A percentile compares a stretch with the other conserved stretches of the same genome.
Conservation (phyloP, 129 eudicot genomes). For the Glebionis coronaria region DNA sequence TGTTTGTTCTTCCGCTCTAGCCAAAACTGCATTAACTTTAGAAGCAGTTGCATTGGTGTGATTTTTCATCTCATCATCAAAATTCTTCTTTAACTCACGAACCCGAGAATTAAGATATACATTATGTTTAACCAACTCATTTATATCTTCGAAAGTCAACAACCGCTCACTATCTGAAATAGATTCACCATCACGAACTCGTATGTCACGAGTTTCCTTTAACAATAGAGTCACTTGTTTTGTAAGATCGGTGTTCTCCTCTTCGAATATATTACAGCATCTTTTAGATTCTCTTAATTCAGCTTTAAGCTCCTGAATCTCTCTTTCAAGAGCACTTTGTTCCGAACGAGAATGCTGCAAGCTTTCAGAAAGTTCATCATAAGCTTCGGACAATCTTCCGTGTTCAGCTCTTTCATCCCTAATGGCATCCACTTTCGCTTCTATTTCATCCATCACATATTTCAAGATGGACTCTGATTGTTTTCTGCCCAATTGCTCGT, state of each 20-base stretch:
- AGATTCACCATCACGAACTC: slow-evolving; percentile 69
- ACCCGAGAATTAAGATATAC: slow-evolving; percentile 88
- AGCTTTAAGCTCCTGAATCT: slow-evolving; percentile 73
- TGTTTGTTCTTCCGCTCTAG: slow-evolving; percentile 86
- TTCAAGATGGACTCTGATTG: slow-evolving; percentile 72
- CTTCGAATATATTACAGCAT: slow-evolving; percentile 48
- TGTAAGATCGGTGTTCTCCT: slow-evolving; percentile 75
- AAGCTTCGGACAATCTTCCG: slow-evolving; percentile 75
- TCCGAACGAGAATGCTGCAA: slow-evolving; percentile 71
- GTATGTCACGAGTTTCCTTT: slow-evolving; percentile 94
- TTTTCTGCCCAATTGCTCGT: slow-evolving; percentile 87
- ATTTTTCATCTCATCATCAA: slow-evolving; percentile 59
- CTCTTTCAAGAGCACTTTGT: slow-evolving; percentile 51
- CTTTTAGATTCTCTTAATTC: slow-evolving; percentile 73
- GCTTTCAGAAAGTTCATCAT: slow-evolving; percentile 57
- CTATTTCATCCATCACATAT: slow-evolving; percentile 74
- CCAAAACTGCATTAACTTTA: slow-evolving; percentile 67
- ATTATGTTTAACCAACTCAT: slow-evolving; percentile 91
- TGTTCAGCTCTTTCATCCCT: slow-evolving; percentile 94
- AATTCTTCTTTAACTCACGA: slow-evolving; percentile 67
- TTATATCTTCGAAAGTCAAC: slow-evolving; percentile 79
- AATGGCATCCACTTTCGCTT: slow-evolving; percentile 77
- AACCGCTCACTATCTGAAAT: slow-evolving; percentile 41
- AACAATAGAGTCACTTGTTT: slow-evolving; percentile 71
- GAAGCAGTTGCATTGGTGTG: slow-evolving; percentile 65